Evolutionary conservation across 2,329 filamentous ascomycete species (phyloP).

Genomic region (Aspergillus chevalieri): DNA sequence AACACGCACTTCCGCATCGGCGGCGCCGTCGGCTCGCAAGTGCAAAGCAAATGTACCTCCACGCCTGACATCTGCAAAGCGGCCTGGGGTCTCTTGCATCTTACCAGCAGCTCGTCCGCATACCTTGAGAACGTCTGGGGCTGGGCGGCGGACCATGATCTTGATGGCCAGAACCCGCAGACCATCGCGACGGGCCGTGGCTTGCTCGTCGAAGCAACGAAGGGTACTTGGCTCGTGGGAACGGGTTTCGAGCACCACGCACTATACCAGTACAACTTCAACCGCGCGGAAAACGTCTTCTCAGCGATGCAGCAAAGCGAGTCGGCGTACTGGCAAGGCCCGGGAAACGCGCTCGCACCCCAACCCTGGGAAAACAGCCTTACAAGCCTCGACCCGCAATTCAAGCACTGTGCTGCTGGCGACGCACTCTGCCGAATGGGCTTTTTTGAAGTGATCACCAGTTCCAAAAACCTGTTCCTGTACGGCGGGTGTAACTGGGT

Average conservation of each 20-base stretch:
- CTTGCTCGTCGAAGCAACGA: conserved; percentile 35
- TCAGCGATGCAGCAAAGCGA: conserved; percentile 30
- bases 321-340: conserved; percentile 28
- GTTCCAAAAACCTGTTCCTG: conserved; percentile 28
- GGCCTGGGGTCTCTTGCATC: conserved; percentile 46
- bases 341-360: conserved; percentile 25
- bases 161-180: conserved; percentile 33
- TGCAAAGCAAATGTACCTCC: conserved; percentile 32
- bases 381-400: conserved; percentile 20
- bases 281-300: conserved; percentile 38
- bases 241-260: conserved; percentile 44
- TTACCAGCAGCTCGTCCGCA: conserved; percentile 40
- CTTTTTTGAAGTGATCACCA: conserved; percentile 22
- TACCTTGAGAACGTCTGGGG: conserved; percentile 52
- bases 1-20: conserved; percentile 44
- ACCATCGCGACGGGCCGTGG: conserved; percentile 37
- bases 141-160: conserved; percentile 45
- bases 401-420: conserved; percentile 20
- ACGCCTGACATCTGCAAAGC: conserved; percentile 40
- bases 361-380: conserved; percentile 20
- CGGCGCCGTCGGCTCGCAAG: conserved; percentile 37
- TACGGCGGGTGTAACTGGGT: conserved; percentile 36
- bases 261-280: conserved; percentile 45
- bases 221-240: conserved; percentile 41
- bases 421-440: conserved; percentile 34